Evolutionary conservation across 2,329 filamentous ascomycete species (phyloP).

Genomic region (Pestalotiopsis sp.): DNA sequence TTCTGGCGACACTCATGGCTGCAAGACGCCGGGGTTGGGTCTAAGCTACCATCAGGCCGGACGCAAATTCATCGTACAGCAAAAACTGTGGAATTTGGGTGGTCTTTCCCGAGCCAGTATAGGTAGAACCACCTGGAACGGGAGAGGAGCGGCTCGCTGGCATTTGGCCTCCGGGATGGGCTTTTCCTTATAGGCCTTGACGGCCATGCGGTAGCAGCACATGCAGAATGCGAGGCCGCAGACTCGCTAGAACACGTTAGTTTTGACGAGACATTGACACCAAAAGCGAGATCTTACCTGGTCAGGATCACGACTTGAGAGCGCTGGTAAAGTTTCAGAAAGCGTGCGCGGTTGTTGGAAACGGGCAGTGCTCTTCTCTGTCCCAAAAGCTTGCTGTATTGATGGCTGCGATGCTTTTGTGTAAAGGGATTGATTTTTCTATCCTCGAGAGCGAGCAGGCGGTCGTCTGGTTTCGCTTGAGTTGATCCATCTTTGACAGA

Average conservation of each 20-base stretch:
- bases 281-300: not conserved
- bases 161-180: too few relatives aligned
- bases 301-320: not conserved
- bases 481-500: not conserved
- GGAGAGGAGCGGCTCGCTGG: too few relatives aligned
- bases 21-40: not conserved
- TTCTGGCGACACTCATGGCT: not conserved
- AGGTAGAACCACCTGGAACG: too few relatives aligned
- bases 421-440: not conserved
- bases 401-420: not conserved
- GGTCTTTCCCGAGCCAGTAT: not conserved
- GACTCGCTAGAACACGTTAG: not conserved
- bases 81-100: not conserved
- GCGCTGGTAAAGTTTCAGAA: not conserved
- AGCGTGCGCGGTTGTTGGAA: not conserved
- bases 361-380: not conserved
- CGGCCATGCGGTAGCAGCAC: too few relatives aligned
- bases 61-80: not conserved
- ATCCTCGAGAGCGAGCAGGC: not conserved
- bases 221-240: too few relatives aligned
- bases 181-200: too few relatives aligned
- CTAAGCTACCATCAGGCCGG: too few relatives aligned
- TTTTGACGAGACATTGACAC: not conserved
- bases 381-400: fast-evolving
- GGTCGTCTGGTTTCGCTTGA: not conserved